These are phyloP conservation scores for Kwoniella dendrophila DNA, from an alignment of 768 basidiomycete species.

Conservation along the genomic window DNA sequence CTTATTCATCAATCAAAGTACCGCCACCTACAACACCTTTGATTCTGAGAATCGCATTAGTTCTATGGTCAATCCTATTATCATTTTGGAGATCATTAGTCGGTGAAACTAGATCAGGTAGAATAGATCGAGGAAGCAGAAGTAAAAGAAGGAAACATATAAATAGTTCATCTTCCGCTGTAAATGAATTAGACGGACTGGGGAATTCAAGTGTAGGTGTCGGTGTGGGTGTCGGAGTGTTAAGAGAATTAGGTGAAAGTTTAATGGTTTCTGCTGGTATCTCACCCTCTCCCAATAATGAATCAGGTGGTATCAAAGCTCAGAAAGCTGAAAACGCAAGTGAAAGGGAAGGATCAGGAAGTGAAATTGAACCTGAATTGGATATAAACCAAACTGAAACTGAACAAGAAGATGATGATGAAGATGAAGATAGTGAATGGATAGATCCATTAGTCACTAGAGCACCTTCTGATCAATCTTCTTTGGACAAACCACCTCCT, in stretches of 20 bases:
- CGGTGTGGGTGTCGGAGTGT: conserved; percentile 6
- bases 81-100: conserved; percentile 47
- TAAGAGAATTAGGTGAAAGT: conserved; percentile 25
- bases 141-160: background rate
- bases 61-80: conserved; percentile 48
- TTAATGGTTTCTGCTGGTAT: conserved; percentile 22
- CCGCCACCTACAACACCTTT: conserved; percentile 46
- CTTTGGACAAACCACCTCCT: conserved; percentile 20
- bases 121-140: conserved; percentile 23
- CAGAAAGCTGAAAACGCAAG: background rate
- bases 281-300: too few relatives aligned
- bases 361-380: conserved; percentile 15
- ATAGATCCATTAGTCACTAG: conserved; percentile 47
- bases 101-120: conserved; percentile 46
- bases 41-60: conserved; percentile 37
- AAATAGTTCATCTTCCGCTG: too few relatives aligned
- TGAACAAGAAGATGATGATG: conserved; percentile 13
- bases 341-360: conserved; percentile 18
- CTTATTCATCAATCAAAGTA: conserved; percentile 40
- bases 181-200: too few relatives aligned
- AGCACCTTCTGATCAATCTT: conserved; percentile 28
- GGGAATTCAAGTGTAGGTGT: too few relatives aligned
- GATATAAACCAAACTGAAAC: conserved; percentile 18
- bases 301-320: background rate
- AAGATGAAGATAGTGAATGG: conserved; percentile 26